Evolutionary conservation across 257 asterid genomes (phyloP).

Genomic region (Solanum ossicruentum): DNA sequence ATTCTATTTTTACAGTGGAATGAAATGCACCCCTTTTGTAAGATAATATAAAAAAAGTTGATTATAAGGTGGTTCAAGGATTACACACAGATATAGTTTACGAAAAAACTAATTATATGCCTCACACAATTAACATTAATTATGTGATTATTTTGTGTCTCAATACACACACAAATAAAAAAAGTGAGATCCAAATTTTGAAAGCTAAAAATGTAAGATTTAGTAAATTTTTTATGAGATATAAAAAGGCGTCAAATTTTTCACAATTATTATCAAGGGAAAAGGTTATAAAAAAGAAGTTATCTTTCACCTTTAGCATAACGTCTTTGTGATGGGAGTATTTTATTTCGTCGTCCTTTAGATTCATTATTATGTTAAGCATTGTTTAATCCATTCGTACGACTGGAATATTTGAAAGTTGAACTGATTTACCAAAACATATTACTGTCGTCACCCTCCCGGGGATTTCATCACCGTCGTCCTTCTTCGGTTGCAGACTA

Average conservation of each 20-base stretch:
- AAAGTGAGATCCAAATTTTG: background rate
- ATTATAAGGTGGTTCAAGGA: no score
- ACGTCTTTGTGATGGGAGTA: background rate
- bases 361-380: background rate
- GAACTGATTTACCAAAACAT: background rate
- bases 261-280: background rate
- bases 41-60: background rate
- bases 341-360: background rate
- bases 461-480: background rate
- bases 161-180: background rate
- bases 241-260: no score
- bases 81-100: background rate
- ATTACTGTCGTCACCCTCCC: constrained; percentile 12
- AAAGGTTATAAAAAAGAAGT: background rate
- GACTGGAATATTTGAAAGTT: background rate
- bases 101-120: background rate
- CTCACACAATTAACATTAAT: background rate
- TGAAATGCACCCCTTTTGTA: background rate
- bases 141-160: background rate
- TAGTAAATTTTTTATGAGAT: background rate
- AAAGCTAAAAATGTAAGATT: background rate
- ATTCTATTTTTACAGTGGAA: background rate
- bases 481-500: constrained; percentile 2
- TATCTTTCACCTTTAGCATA: background rate
- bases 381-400: background rate